Conservation (phyloP, 257 asterid species). For the Solanum gracilifrons region DNA sequence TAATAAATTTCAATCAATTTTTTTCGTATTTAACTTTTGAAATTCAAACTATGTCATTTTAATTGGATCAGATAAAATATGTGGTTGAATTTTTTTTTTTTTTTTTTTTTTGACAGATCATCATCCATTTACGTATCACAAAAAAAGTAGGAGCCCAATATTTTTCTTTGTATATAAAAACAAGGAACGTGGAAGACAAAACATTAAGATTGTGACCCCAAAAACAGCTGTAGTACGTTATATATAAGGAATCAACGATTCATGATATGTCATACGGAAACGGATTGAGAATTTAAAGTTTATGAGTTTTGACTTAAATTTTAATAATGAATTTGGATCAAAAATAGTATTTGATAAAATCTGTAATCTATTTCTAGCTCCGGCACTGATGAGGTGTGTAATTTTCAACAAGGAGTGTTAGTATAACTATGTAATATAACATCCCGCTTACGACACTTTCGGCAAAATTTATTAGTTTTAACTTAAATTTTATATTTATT, state of each 20-base stretch:
- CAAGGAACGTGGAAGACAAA: neutral
- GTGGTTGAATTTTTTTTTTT: neutral
- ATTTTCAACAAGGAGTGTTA: neutral
- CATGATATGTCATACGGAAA: neutral
- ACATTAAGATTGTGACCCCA: neutral
- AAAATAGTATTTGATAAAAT: neutral
- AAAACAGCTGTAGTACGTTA: neutral
- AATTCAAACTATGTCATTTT: neutral
- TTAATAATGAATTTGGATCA: too few species aligned
- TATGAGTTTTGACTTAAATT: accelerated
- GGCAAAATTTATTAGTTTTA: too few species aligned
- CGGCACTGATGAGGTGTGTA: neutral
- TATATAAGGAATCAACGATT: neutral
- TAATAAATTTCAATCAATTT: too few species aligned
- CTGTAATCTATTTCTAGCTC: neutral
- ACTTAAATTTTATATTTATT: neutral
- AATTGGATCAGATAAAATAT: neutral
- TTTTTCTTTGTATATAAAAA: neutral
- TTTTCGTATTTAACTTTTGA: neutral
- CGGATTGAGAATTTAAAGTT: neutral
- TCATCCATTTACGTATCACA: neutral
- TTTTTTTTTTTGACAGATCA: neutral
- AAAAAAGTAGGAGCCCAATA: neutral
- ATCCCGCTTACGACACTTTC: neutral
- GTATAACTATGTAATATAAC: neutral